Base-by-base conservation (phyloP, 495 filamentous ascomycete species). In the Penicillium crystallinum region DNA sequence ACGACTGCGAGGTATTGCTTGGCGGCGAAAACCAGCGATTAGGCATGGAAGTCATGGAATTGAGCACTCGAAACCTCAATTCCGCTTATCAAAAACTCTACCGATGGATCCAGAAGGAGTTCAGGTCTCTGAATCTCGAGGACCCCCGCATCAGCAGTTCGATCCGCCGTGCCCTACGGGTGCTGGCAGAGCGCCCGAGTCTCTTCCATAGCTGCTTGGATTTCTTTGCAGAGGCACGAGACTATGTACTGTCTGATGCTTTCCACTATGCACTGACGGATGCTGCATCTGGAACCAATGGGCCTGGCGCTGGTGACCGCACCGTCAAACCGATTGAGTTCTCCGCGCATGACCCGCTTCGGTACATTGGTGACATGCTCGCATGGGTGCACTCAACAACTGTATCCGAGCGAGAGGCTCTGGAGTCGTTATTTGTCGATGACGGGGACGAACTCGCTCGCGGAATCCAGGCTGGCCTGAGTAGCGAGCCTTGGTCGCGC, bases 341-440 rank as follows among this genome's bases (percentile, higher is more conserved):
- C 39, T 88, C 84, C 29, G 90, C 93, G 10, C 91, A 97, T 61
- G 93, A 99, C 62, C 87, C 89, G 11, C 71, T 99, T 12, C 79
- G 93, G 30, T 99, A 97, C 62, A 84, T 95, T 17, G 91, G 93
- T 18, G 93, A 99, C 64, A 97, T 99, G 92, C 80, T 97, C 14
- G 93, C 93, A 6, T 99, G 93, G 93, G 83, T 85, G 2, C 93
- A 99, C 63, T 97, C 95, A 1, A 86, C 91, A 6, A 83, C 92
- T 0, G 93, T 97, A 0, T 91, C 91, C 17, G 93, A 99, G 68
- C 80, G 89, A 37, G 93, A 99, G 67, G 89, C 92, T 2, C 76
- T 99, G 15, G 93, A 97, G 62, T 83, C 87, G 4, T 72, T 99
- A 4, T 97, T 97, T 63, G 85, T 96, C 30, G 83, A 86, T 2